Base-by-base conservation (phyloP, 805 yeast species). In the Scheffersomyces spartinae region DNA sequence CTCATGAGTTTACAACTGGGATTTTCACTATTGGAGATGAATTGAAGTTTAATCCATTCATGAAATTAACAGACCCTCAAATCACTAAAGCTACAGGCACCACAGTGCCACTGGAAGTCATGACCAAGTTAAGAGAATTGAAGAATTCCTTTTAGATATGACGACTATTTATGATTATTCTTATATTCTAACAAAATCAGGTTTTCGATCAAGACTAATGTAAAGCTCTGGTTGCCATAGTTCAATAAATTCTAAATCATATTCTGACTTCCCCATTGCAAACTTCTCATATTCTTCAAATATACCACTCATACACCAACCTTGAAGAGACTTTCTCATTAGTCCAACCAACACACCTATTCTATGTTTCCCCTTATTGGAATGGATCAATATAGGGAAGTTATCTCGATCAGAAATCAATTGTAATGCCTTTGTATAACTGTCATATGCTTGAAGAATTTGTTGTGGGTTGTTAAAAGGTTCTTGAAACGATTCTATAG, bases 331-430 rank as follows among this genome's bases (percentile, higher is more conserved):
- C 44, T 83, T 84, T 25, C 98, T 57, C 66, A 88, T 74, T 16
- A 84, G 64, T 0, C 95, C 98, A n/a, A 86, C 93, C 21, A 86
- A 60, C 1, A 91, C 86, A 0, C 97, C 97, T 3, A 84, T 86
- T 21, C 98, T 55, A 47, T 88, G 98, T 49, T 91, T 91, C n/a
- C 98, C 98, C 55, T 88, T 88, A 50, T 91, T 84, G 3, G 95
- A 84, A 48, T 91, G 97, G 8, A 88, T 69, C 29, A 88, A 59
- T 8, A 88, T 72, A 1, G 98, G 98, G 45, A 79, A 83, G 46
- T 85, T 85, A 9, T 74, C 71, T 24, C 61, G 61, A 39, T 78
- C 68, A 17, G 74, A 45, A 25, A 80, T 59, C 18, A 78, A 40
- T 29, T 67, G 59, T 21, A 80, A 53, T 1, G 82, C 75, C 13